phyloP scores from a whole-genome alignment of 106 monocot species.

The Acorus calamus region DNA sequence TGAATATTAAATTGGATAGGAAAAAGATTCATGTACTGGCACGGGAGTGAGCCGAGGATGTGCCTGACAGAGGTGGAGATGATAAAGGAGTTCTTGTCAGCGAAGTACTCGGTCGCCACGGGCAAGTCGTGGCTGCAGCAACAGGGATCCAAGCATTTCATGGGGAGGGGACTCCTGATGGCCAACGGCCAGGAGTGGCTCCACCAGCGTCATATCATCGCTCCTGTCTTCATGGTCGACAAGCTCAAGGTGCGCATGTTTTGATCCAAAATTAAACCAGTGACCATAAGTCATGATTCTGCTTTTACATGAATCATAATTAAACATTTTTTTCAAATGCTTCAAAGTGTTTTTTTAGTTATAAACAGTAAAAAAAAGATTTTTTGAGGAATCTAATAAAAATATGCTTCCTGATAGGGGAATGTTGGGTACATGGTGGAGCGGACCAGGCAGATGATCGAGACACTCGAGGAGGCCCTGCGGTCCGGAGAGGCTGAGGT shows the following conservation, averaged over 20 bases:
- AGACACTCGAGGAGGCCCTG: slow-evolving; percentile 26
- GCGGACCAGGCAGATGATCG: slow-evolving; percentile 57
- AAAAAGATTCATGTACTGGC: slow-evolving; percentile 76
- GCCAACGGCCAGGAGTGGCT: slow-evolving; percentile 79
- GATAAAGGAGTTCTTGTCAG: slow-evolving; percentile 83
- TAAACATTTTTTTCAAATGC: no score
- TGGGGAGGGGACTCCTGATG: slow-evolving; percentile 84
- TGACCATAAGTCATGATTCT: no score
- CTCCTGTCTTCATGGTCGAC: slow-evolving; percentile 83
- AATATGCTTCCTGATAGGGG: slow-evolving; percentile 20
- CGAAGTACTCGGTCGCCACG: slow-evolving; percentile 39
- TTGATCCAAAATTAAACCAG: no score
- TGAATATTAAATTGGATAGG: slow-evolving; percentile 19
- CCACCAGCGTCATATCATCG: slow-evolving; percentile 81
- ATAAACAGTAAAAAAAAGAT: no score
- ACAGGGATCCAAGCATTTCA: slow-evolving; percentile 71
- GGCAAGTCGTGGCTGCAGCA: slow-evolving; percentile 89
- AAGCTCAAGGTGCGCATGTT: slow-evolving; percentile 56
- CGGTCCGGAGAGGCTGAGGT: slow-evolving; percentile 27
- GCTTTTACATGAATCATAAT: no score
- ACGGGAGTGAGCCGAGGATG: slow-evolving; percentile 86
- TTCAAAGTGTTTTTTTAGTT: no score
- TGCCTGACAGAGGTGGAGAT: slow-evolving; percentile 75
- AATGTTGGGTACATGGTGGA: slow-evolving; percentile 71
- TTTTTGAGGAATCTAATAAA: no score